Conservation (phyloP, 768 basidiomycete species). For the Mycena kentingensis region DNA sequence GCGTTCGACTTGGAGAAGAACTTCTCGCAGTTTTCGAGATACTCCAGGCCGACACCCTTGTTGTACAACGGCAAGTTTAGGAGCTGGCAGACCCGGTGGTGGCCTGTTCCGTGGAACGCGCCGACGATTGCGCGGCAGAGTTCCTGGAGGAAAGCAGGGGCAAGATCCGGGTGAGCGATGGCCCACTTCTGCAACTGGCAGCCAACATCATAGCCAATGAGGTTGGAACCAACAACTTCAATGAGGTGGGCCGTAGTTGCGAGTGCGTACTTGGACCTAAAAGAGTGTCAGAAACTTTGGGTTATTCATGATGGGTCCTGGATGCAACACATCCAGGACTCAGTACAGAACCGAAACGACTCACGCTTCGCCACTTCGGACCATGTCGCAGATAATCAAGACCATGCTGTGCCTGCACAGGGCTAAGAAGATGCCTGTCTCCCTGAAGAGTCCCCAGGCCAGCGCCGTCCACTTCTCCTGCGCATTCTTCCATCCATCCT, state of each 20-base stretch:
- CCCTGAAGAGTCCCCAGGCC: constrained; percentile 38
- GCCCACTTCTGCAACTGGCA: constrained; percentile 16
- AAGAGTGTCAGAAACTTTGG: neutral
- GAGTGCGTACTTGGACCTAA: constrained; percentile 15
- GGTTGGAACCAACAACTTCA: neutral
- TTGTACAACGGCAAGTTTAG: constrained; percentile 6
- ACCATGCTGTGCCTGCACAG: constrained; percentile 37
- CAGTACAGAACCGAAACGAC: too few relatives aligned
- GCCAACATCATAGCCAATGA: constrained; percentile 14
- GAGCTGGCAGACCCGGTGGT: constrained; percentile 9
- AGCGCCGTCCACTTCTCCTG: constrained; percentile 18
- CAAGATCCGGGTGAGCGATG: neutral
- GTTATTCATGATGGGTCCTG: neutral
- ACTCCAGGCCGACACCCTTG: constrained; percentile 9
- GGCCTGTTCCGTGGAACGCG: constrained; percentile 6
- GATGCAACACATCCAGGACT: constrained; percentile 2
- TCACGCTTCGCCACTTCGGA: constrained; percentile 39
- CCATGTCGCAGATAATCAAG: constrained; percentile 34
- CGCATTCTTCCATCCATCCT: constrained; percentile 36
- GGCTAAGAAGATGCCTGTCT: constrained; percentile 40
- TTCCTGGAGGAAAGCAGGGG: neutral
- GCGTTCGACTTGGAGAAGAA: constrained; percentile 14
- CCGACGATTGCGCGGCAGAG: neutral
- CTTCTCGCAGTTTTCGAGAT: constrained; percentile 15
- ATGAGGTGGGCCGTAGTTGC: constrained; percentile 5